Evolutionary conservation across 192 early-diverging fungal genomes (phyloP).

Genomic region (Endogone sp.): DNA sequence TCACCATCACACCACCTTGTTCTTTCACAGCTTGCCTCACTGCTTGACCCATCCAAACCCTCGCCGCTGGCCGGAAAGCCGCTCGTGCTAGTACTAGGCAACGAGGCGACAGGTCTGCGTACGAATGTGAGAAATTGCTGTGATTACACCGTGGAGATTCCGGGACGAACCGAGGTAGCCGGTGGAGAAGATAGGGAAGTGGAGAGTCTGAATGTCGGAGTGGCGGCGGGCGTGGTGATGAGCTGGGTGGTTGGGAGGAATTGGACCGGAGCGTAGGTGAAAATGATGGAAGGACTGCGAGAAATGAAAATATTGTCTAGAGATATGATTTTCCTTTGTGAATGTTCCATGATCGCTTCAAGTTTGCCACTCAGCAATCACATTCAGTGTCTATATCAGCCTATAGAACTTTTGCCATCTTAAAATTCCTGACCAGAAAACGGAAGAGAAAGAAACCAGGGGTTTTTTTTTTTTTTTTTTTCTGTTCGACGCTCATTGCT

Average conservation of each 20-base stretch:
- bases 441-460: too few species aligned
- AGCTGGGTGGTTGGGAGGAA: not conserved
- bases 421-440: too few species aligned
- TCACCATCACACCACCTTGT: conserved; percentile 23
- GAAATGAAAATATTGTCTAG: too few species aligned
- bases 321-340: too few species aligned
- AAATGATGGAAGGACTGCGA: too few species aligned
- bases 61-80: not conserved
- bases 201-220: conserved; percentile 37
- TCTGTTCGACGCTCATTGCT: too few species aligned
- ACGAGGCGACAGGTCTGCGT: conserved; percentile 61
- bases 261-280: not conserved
- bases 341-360: too few species aligned
- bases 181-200: conserved; percentile 9
- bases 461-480: too few species aligned
- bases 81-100: conserved; percentile 57
- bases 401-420: too few species aligned
- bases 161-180: not conserved
- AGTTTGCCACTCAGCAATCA: too few species aligned
- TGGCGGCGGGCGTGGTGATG: conserved; percentile 26
- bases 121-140: conserved; percentile 50
- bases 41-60: conserved; percentile 1
- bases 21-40: conserved; percentile 25
- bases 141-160: conserved; percentile 54
- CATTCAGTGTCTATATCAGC: too few species aligned